phyloP scores from a whole-genome alignment of 208 protist genomes.

The Porcisia deanei region DNA sequence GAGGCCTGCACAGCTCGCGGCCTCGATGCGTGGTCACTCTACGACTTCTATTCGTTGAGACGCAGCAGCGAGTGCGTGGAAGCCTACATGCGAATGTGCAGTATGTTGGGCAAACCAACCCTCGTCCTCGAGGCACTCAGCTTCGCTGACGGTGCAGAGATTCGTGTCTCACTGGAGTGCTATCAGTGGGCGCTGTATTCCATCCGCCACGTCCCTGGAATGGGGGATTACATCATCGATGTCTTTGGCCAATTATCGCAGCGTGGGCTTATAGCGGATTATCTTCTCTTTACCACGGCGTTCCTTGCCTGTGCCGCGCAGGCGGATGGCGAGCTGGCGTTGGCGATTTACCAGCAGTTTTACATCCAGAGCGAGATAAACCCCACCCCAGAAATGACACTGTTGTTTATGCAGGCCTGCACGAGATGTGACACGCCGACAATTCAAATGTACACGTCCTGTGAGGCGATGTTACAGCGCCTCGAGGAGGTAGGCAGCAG shows the following conservation, averaged over 20 bases:
- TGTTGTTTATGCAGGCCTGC: slow-evolving; percentile 82
- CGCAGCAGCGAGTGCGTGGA: slow-evolving; percentile 59
- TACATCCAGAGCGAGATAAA: slow-evolving; percentile 67
- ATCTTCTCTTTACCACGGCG: slow-evolving; percentile 72
- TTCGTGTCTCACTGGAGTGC: slow-evolving; percentile 66
- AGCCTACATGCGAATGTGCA: slow-evolving; percentile 79
- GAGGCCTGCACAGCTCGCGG: slow-evolving; percentile 42
- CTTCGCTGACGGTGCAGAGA: slow-evolving; percentile 57
- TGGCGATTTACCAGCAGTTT: slow-evolving; percentile 74
- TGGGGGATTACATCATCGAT: slow-evolving; percentile 82
- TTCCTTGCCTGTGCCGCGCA: slow-evolving; percentile 83
- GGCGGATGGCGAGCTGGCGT: slow-evolving; percentile 73
- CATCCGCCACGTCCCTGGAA: slow-evolving; percentile 58
- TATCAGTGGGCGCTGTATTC: slow-evolving; percentile 84
- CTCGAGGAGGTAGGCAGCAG: slow-evolving; percentile 73
- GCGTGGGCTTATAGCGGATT: slow-evolving; percentile 79
- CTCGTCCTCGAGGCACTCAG: slow-evolving; percentile 71
- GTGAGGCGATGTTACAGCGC: slow-evolving; percentile 55
- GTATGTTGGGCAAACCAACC: slow-evolving; percentile 48
- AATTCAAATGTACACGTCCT: slow-evolving; percentile 58
- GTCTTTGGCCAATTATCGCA: slow-evolving; percentile 64
- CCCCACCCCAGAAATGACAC: slow-evolving; percentile 83
- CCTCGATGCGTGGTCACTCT: slow-evolving; percentile 84
- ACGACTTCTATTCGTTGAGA: slow-evolving; percentile 82
- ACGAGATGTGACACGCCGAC: slow-evolving; percentile 51